These are phyloP conservation scores for Thraustochytrium sp. DNA, from an alignment of 352 stramenopile species.

Conservation along the genomic window DNA sequence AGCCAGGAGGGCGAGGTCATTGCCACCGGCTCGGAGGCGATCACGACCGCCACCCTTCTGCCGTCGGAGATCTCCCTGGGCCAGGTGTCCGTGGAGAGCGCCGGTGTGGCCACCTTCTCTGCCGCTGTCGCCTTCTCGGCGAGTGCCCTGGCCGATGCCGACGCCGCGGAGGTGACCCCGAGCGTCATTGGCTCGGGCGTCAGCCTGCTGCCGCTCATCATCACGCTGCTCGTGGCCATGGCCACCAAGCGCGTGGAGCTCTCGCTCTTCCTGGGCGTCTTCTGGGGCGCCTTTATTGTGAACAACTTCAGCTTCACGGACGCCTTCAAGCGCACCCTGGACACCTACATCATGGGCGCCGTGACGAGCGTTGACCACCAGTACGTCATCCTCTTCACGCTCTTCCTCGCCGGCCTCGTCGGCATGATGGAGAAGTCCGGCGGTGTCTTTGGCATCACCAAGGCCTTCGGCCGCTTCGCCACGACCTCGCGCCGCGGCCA, in stretches of 20 bases:
- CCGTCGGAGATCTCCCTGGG: not conserved
- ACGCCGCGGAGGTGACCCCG: not conserved
- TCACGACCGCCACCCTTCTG: not conserved
- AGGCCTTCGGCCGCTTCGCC: conserved; percentile 49
- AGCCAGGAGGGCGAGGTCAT: not conserved
- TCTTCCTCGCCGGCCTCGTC: conserved; percentile 58
- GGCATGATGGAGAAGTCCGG: conserved; percentile 56
- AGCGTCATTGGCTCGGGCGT: conserved; percentile 49
- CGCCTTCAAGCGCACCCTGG: conserved; percentile 53
- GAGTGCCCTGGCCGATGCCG: not conserved
- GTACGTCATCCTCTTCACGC: conserved; percentile 58
- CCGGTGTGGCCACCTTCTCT: not conserved
- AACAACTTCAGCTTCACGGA: conserved; percentile 46
- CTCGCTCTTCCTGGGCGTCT: conserved; percentile 56
- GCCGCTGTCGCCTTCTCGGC: not conserved
- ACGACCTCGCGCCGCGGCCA: conserved; percentile 51
- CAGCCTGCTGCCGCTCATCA: conserved; percentile 54
- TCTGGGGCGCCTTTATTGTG: conserved; percentile 57
- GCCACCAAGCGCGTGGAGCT: conserved; percentile 58
- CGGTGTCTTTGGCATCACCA: conserved; percentile 55
- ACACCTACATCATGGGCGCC: conserved; percentile 56
- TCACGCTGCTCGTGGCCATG: conserved; percentile 54
- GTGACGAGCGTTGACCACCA: conserved; percentile 50
- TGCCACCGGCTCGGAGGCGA: not conserved
- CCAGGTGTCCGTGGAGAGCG: not conserved